Percentiles rank a stretch among this genome's conserved stretches.
Conservation (phyloP, 2,329 filamentous ascomycete species). For the Chaetomium sp. region DNA sequence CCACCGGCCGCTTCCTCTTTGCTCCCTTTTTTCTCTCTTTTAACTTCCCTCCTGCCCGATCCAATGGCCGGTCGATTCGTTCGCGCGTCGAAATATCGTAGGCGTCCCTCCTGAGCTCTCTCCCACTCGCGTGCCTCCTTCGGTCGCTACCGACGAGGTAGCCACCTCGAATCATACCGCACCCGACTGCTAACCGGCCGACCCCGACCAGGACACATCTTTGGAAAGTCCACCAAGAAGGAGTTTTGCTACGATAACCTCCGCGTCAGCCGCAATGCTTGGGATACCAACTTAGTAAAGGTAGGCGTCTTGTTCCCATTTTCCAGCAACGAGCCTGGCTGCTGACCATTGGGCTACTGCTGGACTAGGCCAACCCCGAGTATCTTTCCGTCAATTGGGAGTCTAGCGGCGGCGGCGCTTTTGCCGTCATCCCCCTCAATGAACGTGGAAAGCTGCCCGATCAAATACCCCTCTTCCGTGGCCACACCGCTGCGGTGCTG, state of each 20-base stretch:
- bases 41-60: constrained; percentile 7
- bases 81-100: constrained; percentile 63
- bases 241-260: constrained; percentile 99
- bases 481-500: constrained; percentile 89
- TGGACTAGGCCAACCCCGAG: constrained; percentile 71
- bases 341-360: constrained; percentile 13
- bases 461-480: constrained; percentile 87
- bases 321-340: neutral
- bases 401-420: constrained; percentile 87
- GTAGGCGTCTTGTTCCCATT: constrained; percentile 39
- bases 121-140: constrained; percentile 6
- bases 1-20: neutral
- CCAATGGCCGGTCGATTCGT: constrained; percentile 59
- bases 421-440: constrained; percentile 86
- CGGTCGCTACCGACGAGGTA: neutral
- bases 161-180: constrained; percentile 23
- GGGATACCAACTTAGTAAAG: constrained; percentile 98
- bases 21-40: neutral
- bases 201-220: constrained; percentile 74
- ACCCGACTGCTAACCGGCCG: constrained; percentile 22
- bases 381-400: constrained; percentile 99
- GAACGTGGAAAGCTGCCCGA: constrained; percentile 90
- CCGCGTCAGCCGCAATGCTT: constrained; percentile 94
- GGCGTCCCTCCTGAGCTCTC: constrained; percentile 27
- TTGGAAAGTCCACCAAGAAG: constrained; percentile 91